Base-by-base conservation (phyloP, 768 basidiomycete genomes). In the Psilocybe sp. region DNA sequence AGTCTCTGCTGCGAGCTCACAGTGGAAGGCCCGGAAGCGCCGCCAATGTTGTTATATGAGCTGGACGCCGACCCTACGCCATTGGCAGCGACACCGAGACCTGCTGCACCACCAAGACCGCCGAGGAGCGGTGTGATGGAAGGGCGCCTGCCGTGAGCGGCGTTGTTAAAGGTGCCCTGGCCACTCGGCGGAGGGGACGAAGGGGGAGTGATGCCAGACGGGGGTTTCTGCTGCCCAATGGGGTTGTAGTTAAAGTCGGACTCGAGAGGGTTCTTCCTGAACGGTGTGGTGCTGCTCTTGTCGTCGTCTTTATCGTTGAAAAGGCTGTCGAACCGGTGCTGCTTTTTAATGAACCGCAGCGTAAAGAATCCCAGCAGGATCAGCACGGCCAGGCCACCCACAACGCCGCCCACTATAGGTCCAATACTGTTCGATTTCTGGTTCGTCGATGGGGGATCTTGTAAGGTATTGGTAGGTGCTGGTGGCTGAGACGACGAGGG, bases 211-310 rank as follows among this genome's bases (percentile, higher is more conserved):
- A 28, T 28, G 23, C 23, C 23, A 28, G 23, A 28, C 23, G 23
- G 60, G 63, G 59, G 2, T 69, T 68, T 28, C 23, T 28, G 23
- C 18, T 74, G 75, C 2, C 83, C 84, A 19, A 86, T 77, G 37
- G 80, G 70, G 14, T 82, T 83, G 54, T 86, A 86, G 56, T 80
- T 73, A 18, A 83, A 82, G 60, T 79, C 81, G 41, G 75, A 73
- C 23, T 67, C 64, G 36, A 56, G 37, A 12, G 53, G 49, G 40
- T 47, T 53, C 33, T 55, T 60, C 38, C 61, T 58, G 28, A 53
- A 53, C 23, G 47, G 50, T 31, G 55, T 53, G 33, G 45, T 44
- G 35, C 54, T 33, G n/a, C 55, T 51, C 19, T 47, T 41, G 10
- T 40, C 18, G 14, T 62, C 57, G 23, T 52, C 55, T 8, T 51